A percentile compares a stretch with the other conserved stretches of the same genome.
Conservation (phyloP, 1,139 yeast species). For the Suhomyces taliae region DNA sequence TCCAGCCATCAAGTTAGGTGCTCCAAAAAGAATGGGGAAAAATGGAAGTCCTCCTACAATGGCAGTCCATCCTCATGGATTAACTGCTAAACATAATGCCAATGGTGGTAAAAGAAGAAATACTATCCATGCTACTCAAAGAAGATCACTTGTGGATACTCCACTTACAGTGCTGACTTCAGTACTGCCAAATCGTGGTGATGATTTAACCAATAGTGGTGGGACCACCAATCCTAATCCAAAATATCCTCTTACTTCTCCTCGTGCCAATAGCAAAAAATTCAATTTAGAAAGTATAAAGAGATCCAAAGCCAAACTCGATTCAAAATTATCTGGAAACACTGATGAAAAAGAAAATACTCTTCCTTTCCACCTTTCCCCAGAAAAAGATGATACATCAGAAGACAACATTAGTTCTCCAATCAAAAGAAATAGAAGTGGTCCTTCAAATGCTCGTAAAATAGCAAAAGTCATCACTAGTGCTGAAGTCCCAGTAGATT, state of each 20-base stretch:
- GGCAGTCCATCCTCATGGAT: slow-evolving; percentile 50
- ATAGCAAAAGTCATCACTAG: slow-evolving; percentile 25
- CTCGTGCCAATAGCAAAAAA: slow-evolving; percentile 13
- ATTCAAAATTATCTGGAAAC: slow-evolving; percentile 4
- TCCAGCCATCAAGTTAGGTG: slow-evolving; percentile 4
- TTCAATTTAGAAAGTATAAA: slow-evolving; percentile 15
- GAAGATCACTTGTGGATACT: slow-evolving; percentile 13
- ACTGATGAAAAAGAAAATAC: slow-evolving; percentile 23
- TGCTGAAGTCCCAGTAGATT: slow-evolving; percentile 18
- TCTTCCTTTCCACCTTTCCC: slow-evolving; percentile 21
- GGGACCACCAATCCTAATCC: slow-evolving; percentile 5
- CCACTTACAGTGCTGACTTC: slow-evolving; percentile 9
- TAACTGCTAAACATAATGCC: slow-evolving; percentile 36
- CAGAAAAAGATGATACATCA: slow-evolving; percentile 8
- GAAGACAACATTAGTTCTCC: slow-evolving; percentile 16
- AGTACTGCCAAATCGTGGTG: slow-evolving; percentile 1
- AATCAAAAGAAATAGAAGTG: slow-evolving; percentile 14
- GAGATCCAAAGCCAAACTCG: slow-evolving; percentile 13
- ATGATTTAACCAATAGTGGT: background rate
- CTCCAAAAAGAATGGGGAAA: slow-evolving; percentile 8
- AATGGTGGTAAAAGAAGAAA: slow-evolving; percentile 18
- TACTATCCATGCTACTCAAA: slow-evolving; percentile 22
- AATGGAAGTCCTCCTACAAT: slow-evolving; percentile 16
- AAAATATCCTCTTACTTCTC: slow-evolving; percentile 15
- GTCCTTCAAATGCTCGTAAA: slow-evolving; percentile 18